Base-by-base conservation (phyloP, 2,329 filamentous ascomycete genomes). In the Aureobasidium melanogenum region DNA sequence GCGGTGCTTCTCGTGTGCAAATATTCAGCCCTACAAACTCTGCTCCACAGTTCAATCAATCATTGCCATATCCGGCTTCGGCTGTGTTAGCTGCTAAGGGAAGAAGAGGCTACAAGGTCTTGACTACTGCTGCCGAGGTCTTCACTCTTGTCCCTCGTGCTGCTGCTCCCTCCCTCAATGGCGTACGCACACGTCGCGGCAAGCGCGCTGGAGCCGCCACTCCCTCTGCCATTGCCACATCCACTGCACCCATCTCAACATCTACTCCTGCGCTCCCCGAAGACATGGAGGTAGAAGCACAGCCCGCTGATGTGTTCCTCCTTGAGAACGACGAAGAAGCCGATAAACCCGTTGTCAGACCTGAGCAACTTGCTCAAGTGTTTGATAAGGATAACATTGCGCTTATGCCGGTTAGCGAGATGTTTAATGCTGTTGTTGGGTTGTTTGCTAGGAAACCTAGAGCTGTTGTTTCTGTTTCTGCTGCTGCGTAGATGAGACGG, bases 101-200 rank as follows among this genome's bases (percentile, higher is more conserved):
- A 22, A 83, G 84, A 1, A 85, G 84, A 48, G 90, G 91, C 5
- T 96, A 90, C 71, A 77, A 94, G 41, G 76, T 87, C 10, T 74
- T 96, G 6, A 91, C 96, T 70, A 81, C 87, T n/a, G 80, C 84
- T 0, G 89, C 90, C 15, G 87, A 89, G 68, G 78, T 96, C 41
- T 85, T 84, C 30, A 68, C 73, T 6, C 67, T 80, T 12, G 71
- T 65, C 9, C 71, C 73, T 12, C 71, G 67, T 36, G 66, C 66
- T 17, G 43, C 63, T 14, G 30, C 52, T 3, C 44, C 52, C 19
- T 38, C 30, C 5, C 15, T 48, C 12, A 15, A n/a, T 12, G 46
- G 26, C 32, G 39, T 56, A 34, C 51, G 55, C 36, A 54, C 38
- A 58, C 51, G 58, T 34, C 39, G 36, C 41, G 52, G 56, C 9